Conservation (phyloP, 495 filamentous ascomycete genomes). For the Xylona heveae region DNA sequence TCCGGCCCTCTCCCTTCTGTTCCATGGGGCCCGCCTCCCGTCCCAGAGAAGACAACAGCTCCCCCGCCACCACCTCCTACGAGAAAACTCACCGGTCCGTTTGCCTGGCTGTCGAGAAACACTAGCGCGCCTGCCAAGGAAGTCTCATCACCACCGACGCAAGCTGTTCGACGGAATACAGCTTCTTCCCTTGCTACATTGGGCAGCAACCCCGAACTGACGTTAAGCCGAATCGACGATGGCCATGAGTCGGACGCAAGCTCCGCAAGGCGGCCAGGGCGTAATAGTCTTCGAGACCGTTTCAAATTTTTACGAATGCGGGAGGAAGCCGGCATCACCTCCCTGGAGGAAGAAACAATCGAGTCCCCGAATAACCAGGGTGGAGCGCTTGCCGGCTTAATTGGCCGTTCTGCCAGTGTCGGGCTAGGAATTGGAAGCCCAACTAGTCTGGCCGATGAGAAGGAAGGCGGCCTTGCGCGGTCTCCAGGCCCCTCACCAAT, state of each 20-base stretch:
- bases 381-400: conserved; percentile 19
- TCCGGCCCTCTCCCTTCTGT: conserved; percentile 29
- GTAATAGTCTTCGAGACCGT: conserved; percentile 60
- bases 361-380: conserved; percentile 14
- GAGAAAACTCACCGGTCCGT: conserved; percentile 59
- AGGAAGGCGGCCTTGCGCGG: conserved; percentile 19
- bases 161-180: conserved; percentile 34
- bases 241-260: conserved; percentile 28
- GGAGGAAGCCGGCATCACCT: conserved; percentile 45
- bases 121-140: conserved; percentile 37
- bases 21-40: conserved; percentile 25
- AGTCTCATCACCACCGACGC: conserved; percentile 28
- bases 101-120: conserved; percentile 68
- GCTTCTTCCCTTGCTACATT: conserved; percentile 53
- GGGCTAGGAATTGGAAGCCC: conserved; percentile 32
- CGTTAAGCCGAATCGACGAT: conserved; percentile 48
- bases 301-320: conserved; percentile 69
- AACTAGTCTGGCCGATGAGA: conserved; percentile 29
- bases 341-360: conserved; percentile 25
- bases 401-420: conserved; percentile 24
- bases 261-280: conserved; percentile 20
- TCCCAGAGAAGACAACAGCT: conserved; percentile 21
- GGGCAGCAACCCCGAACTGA: conserved; percentile 51
- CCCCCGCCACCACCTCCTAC: conserved; percentile 19
- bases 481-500: conserved; percentile 29